phyloP scores from a whole-genome alignment of 2,329 filamentous ascomycete genomes.

The Aspergillus flavus region DNA sequence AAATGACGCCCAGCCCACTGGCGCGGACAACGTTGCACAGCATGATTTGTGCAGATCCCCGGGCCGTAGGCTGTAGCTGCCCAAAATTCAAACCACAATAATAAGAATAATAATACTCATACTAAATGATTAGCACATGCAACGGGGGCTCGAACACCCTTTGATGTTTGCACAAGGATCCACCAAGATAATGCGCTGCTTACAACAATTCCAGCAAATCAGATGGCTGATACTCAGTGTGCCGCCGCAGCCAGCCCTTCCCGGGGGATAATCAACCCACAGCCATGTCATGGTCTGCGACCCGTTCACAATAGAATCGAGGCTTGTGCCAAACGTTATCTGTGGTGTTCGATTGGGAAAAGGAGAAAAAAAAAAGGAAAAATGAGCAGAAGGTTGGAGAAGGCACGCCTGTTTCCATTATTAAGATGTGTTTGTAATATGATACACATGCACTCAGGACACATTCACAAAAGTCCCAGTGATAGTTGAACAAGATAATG shows the following conservation, averaged over 20 bases:
- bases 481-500: slow-evolving; percentile 19
- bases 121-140: slow-evolving; percentile 11
- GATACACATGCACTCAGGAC: slow-evolving; percentile 15
- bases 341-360: no score
- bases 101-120: not conserved
- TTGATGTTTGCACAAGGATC: slow-evolving; percentile 24
- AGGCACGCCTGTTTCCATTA: slow-evolving; percentile 21
- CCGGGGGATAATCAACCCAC: slow-evolving; percentile 18
- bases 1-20: slow-evolving; percentile 17
- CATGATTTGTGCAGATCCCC: slow-evolving; percentile 25
- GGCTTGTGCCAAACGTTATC: slow-evolving; percentile 13
- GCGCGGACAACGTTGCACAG: slow-evolving; percentile 24
- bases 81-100: slow-evolving; percentile 16
- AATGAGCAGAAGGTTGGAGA: slow-evolving; percentile 2
- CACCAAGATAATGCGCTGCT: slow-evolving; percentile 23
- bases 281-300: slow-evolving; percentile 13
- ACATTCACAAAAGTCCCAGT: slow-evolving; percentile 24
- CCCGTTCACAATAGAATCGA: slow-evolving; percentile 12
- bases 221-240: slow-evolving; percentile 14
- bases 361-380: not conserved
- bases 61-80: slow-evolving; percentile 21
- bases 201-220: slow-evolving; percentile 19
- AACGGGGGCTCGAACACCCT: slow-evolving; percentile 16
- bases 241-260: slow-evolving; percentile 14
- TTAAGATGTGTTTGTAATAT: slow-evolving; percentile 14